phyloP scores from a whole-genome alignment of 2,329 filamentous ascomycete genomes.

The Knoxdaviesia capensis region DNA sequence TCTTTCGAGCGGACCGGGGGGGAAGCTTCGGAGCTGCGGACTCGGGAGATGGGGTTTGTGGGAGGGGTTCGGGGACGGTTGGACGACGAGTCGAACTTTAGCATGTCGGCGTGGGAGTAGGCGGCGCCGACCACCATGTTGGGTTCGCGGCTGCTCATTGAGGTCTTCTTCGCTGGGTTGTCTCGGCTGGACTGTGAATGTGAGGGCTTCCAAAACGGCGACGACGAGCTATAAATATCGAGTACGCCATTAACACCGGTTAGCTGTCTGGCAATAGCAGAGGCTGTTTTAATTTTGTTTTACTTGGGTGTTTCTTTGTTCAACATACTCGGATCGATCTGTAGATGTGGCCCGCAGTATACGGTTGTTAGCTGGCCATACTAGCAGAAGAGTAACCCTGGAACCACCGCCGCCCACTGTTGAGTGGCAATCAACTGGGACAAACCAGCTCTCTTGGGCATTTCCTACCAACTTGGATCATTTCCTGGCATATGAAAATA shows the following conservation, averaged over 20 bases:
- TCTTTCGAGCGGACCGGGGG: slow-evolving; percentile 32
- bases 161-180: slow-evolving; percentile 26
- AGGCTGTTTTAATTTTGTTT: background rate
- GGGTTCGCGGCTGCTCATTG: slow-evolving; percentile 29
- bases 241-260: too few species aligned
- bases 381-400: too few species aligned
- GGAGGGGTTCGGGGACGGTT: slow-evolving; percentile 33
- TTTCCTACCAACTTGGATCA: slow-evolving; percentile 90
- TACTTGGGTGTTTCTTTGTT: slow-evolving; percentile 1
- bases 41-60: slow-evolving; percentile 18
- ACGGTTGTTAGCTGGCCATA: too few species aligned
- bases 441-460: too few species aligned
- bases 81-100: slow-evolving; percentile 47
- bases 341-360: too few species aligned
- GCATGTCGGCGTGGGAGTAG: slow-evolving; percentile 89
- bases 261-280: background rate
- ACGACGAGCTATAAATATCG: slow-evolving; percentile 42
- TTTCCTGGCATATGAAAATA: slow-evolving; percentile 44
- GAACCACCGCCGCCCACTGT: too few species aligned
- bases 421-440: too few species aligned
- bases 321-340: slow-evolving; percentile 45
- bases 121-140: slow-evolving; percentile 76
- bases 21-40: slow-evolving; percentile 30
- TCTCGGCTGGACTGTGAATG: slow-evolving; percentile 24
- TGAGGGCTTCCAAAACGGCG: slow-evolving; percentile 63